Evolutionary conservation across 2,329 filamentous ascomycete genomes (phyloP), one percentile per base, ranked within the genome.

Genomic region (Aspergillus clavatus): DNA sequence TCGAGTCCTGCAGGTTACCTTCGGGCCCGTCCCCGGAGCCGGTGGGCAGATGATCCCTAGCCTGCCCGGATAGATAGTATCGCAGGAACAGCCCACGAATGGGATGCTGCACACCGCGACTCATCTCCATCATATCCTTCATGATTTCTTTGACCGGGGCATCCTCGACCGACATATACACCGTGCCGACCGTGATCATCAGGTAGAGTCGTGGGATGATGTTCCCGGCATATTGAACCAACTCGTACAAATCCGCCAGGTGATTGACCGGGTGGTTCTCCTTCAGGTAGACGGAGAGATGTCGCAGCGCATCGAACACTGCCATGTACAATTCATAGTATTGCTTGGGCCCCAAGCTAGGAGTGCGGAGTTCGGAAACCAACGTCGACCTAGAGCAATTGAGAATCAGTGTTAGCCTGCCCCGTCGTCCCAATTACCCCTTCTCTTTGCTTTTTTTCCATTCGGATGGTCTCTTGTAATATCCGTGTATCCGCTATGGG

Each of bases 121-220:
- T 97, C 93, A 98, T 98, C 71, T 98, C 93, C 93, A 98, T 98
- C 93, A 98, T 98, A 69, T 98, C 93, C 72, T 98, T 98, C 93
- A 98, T 98, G 52, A 98, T 89, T 75, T 98, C 93, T 73, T 98
- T 98, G 57, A 98, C 93, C 0, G 93, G 93, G 47, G 94, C 93
- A 77, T 97, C 93, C 61, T 93, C 87, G 63, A 98, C 94, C 21
- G 88, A 85, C 93, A 98, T 98, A 75, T 98, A 98, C 39, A 95
- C 94, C 2, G 93, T 98, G 47, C 93, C 93, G 29, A 98, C 94
- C 0, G 94, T 98, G 62, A 98, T 93, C 94, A 98, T 98, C 48
- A 98, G 84, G 68, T 98, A 98, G 51, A 98, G 76, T 54, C 93
- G 84, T 19, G 93, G 93, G 47, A 98, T 85, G 56, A 98, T 97